These are phyloP conservation scores for Alternaria burnsii DNA, from an alignment of 2,329 filamentous ascomycete species.

Conservation along the genomic window DNA sequence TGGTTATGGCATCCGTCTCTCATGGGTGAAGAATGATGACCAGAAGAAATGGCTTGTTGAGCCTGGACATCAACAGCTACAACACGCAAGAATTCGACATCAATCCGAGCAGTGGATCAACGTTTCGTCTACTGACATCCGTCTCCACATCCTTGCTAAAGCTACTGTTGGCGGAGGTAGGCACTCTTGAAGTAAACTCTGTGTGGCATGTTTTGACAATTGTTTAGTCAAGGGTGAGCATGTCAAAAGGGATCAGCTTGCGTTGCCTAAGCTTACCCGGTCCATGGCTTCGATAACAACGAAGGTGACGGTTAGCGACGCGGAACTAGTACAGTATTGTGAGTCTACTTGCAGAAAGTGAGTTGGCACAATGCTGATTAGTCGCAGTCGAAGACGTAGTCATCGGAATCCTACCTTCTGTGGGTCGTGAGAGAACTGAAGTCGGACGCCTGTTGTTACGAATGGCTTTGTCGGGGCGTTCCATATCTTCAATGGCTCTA, in stretches of 20 bases:
- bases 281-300: neutral
- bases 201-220: neutral
- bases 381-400: neutral
- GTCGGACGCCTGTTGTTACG: neutral
- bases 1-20: conserved; percentile 24
- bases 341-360: neutral
- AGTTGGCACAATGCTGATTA: neutral
- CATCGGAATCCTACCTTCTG: neutral
- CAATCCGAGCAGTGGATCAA: conserved; percentile 11
- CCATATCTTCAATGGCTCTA: neutral
- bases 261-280: neutral
- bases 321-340: neutral
- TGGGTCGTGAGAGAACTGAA: neutral
- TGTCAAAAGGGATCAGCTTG: neutral
- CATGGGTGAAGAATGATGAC: conserved; percentile 9
- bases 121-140: conserved; percentile 11
- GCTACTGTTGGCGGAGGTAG: conserved; percentile 1
- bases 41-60: neutral
- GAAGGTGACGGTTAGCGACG: neutral
- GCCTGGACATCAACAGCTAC: neutral
- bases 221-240: neutral
- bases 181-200: neutral
- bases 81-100: neutral
- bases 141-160: conserved; percentile 14
- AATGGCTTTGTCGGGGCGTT: neutral